A percentile compares a stretch with the other conserved stretches of the same genome.
Evolutionary conservation across 108 stramenopile genomes (phyloP).

Genomic region (Conticribra weissflogii): DNA sequence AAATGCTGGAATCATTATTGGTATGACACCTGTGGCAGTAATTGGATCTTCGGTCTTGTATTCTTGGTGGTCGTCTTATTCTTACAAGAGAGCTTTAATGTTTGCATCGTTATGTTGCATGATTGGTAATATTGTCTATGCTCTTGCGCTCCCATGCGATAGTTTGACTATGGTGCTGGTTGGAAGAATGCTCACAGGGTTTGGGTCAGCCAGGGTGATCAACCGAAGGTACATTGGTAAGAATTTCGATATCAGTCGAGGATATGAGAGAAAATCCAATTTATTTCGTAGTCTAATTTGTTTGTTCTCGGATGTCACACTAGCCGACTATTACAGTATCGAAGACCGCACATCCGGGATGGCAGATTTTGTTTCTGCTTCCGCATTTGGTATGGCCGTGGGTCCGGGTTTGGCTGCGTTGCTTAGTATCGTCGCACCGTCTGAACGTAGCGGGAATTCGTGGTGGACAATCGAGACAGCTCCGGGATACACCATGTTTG

Average conservation of each 20-base stretch:
- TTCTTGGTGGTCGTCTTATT: constrained; percentile 87
- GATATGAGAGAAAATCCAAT: too few species aligned
- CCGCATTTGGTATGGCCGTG: constrained; percentile 86
- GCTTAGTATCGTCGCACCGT: constrained; percentile 49
- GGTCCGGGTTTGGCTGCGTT: constrained; percentile 83
- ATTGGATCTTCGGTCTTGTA: constrained; percentile 79
- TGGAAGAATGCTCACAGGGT: constrained; percentile 88
- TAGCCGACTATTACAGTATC: constrained; percentile 74
- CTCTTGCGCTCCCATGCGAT: constrained; percentile 74
- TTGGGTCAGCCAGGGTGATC: constrained; percentile 86
- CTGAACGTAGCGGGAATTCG: constrained; percentile 6
- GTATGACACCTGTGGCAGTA: constrained; percentile 90
- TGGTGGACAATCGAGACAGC: constrained; percentile 72
- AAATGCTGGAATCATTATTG: constrained; percentile 86
- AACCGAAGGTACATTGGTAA: constrained; percentile 91
- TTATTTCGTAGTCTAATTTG: too few species aligned
- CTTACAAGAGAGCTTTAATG: constrained; percentile 82
- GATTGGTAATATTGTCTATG: constrained; percentile 88
- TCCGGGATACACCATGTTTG: constrained; percentile 31
- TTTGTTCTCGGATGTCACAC: neutral
- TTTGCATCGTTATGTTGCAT: constrained; percentile 75
- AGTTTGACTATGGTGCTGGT: constrained; percentile 79
- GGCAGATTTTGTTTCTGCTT: constrained; percentile 87
- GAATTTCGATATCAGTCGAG: neutral
- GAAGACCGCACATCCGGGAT: constrained; percentile 81